A percentile compares a stretch with the other conserved stretches of the same genome.
Conservation (phyloP, 192 early-diverging fungal genomes). For the Piromyces finnis region DNA sequence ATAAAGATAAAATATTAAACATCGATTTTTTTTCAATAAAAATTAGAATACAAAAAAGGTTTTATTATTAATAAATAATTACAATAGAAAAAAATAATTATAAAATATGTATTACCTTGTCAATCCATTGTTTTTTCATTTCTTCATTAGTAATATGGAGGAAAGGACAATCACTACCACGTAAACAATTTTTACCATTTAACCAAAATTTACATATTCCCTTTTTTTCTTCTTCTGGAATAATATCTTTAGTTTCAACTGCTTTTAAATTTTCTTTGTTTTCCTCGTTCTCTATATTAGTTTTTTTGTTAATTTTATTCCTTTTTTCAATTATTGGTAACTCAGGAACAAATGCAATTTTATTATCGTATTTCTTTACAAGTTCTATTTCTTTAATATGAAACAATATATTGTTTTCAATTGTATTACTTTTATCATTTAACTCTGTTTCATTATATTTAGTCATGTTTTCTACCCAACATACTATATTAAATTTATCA, state of each 20-base stretch:
- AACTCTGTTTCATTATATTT: not conserved
- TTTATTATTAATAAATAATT: no score
- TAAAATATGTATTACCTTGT: no score
- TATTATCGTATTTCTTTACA: not conserved
- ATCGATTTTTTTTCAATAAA: no score
- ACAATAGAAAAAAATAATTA: no score
- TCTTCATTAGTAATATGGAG: not conserved
- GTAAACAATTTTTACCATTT: not conserved
- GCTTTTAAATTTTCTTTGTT: not conserved
- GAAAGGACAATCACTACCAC: not conserved
- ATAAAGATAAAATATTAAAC: no score
- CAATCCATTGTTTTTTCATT: slow-evolving; percentile 11
- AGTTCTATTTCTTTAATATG: not conserved
- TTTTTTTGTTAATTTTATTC: not conserved
- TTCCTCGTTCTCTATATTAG: not conserved
- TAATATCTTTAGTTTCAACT: no score
- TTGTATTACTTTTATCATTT: not conserved
- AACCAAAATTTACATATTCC: not conserved
- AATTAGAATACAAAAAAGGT: no score
- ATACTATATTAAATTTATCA: not conserved
- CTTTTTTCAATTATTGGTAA: not conserved
- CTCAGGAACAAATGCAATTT: not conserved
- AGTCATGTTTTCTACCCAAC: not conserved
- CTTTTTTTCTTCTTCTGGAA: not conserved
- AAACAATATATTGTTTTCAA: not conserved